Evolutionary conservation across 257 asterid species (phyloP), one percentile per base, ranked within the genome.

Genomic region (Schizonepeta tenuifolia): DNA sequence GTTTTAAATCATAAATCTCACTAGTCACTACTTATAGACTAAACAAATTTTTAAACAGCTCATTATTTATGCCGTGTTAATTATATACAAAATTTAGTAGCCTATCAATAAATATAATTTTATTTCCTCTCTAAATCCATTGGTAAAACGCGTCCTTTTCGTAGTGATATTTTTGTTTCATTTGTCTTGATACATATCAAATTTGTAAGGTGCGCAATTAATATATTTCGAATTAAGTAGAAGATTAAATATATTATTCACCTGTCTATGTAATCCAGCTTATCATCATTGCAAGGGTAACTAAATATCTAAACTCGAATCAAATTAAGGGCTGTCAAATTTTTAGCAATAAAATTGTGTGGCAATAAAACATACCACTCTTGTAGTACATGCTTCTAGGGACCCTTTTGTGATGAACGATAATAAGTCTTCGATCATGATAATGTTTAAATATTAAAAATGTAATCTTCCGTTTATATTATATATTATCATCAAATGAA

Each of bases 401-500:
- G 65, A 13, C 73, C 65, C 53, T 18, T 14, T 53, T 68, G 28
- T 63, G 20, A 64, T 22, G 2, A 43, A 22, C 12, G 40, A 64
- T 65, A 43, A 43, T 43, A 12, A 65, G 43, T 22, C 2, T 6
- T 58, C 28, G 7, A 22, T 71, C 51, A 46, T 60, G 24, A 12
- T n/a, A 58, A 17, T 28, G 31, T 26, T 43, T 58, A 35, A 40
- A 26, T 26, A 44, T 17, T 59, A 59, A 59, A 54, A 15, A n/a
- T 46, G 76, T 47, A 36, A 44, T 58, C 53, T 70, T 46, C 59
- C 22, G 58, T 11, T 31, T 15, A 31, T 59, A 59, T 44, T 31
- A 12, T 44, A 71, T 60, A 47, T 71, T 71, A 71, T 58, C 75
- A 44, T 28, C 47, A 28, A 44, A 26, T 28, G 15, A 31, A 58